A percentile compares a stretch with the other conserved stretches of the same genome.
Evolutionary conservation across 495 filamentous ascomycete genomes (phyloP).

Genomic region (Penicillium herquei): DNA sequence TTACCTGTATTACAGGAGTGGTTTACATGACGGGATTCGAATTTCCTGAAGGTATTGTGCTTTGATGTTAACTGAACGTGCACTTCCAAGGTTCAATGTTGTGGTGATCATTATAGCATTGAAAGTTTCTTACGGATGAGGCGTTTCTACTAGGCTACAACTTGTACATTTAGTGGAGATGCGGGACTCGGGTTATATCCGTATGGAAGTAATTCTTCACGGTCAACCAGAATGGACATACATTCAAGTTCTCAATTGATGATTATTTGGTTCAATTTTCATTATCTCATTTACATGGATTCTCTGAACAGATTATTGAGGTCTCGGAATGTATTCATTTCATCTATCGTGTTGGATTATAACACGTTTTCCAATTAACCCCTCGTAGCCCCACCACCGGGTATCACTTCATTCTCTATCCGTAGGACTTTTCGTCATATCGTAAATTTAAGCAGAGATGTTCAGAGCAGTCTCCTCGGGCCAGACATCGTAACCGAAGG

Average conservation of each 20-base stretch:
- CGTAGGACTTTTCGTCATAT: slow-evolving; percentile 4
- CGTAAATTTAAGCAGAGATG: slow-evolving; percentile 31
- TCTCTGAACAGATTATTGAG: background rate
- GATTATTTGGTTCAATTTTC: background rate
- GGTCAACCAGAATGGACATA: background rate
- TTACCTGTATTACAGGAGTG: background rate
- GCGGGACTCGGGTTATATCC: background rate
- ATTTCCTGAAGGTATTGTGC: background rate
- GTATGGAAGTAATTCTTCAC: background rate
- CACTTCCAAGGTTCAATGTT: too few species aligned
- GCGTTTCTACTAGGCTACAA: too few species aligned
- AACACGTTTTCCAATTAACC: slow-evolving; percentile 13
- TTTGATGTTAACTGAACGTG: too few species aligned
- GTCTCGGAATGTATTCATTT: slow-evolving; percentile 19
- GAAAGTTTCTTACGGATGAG: too few species aligned
- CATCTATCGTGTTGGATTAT: slow-evolving; percentile 24
- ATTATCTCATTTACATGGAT: too few species aligned
- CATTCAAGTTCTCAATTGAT: background rate
- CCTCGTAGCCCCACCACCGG: slow-evolving; percentile 4
- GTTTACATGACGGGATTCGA: too few species aligned
- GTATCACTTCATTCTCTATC: slow-evolving; percentile 13
- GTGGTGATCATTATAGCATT: too few species aligned
- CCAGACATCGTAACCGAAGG: slow-evolving; percentile 55
- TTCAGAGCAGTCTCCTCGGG: slow-evolving; percentile 45
- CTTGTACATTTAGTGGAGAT: background rate